Percentiles rank a stretch among this genome's conserved stretches.
phyloP scores from a whole-genome alignment of 768 basidiomycete species.

The Pleurotus tuoliensis region DNA sequence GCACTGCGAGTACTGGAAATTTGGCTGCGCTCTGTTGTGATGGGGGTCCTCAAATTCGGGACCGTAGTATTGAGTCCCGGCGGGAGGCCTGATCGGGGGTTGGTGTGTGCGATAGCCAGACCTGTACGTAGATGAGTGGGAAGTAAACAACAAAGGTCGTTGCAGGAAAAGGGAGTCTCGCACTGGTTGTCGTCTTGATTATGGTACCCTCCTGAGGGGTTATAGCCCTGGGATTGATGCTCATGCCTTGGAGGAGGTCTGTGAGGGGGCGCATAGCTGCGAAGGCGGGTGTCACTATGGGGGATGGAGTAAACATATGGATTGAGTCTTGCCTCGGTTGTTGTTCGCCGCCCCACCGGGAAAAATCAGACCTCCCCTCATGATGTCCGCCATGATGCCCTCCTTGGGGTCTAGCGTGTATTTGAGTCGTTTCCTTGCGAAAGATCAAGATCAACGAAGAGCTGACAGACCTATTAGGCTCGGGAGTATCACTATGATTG shows the following conservation, averaged over 20 bases:
- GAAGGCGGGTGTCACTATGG: background rate
- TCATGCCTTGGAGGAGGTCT: constrained; percentile 31
- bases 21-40: constrained; percentile 49
- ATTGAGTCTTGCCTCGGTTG: no score
- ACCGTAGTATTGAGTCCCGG: constrained; percentile 58
- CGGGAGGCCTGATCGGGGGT: constrained; percentile 51
- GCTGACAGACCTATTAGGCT: no score
- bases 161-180: constrained; percentile 6
- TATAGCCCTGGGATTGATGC: constrained; percentile 40
- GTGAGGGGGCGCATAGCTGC: constrained; percentile 27
- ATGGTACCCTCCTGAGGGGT: constrained; percentile 26
- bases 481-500: no score
- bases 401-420: no score
- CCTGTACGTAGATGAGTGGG: background rate
- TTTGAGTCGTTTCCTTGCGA: no score
- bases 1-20: constrained; percentile 88
- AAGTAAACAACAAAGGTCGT: background rate
- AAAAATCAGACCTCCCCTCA: no score
- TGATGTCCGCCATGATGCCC: no score
- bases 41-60: constrained; percentile 47
- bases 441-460: no score
- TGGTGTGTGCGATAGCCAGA: constrained; percentile 17
- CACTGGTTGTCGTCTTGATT: constrained; percentile 16
- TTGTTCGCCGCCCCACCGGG: no score
- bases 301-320: no score